phyloP scores from a whole-genome alignment of 352 stramenopile species.

The Phytophthora rubi region DNA sequence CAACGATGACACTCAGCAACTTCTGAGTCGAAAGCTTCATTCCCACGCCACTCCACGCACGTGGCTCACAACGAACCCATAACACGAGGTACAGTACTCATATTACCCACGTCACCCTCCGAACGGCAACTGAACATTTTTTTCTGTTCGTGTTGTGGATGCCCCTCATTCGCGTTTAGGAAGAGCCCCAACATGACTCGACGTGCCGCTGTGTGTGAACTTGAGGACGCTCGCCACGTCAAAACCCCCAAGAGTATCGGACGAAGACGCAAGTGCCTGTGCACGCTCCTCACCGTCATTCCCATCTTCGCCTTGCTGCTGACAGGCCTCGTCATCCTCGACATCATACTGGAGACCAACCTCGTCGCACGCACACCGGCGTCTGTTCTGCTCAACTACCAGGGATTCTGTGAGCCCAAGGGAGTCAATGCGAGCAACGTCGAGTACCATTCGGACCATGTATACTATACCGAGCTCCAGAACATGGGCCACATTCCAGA shows the following conservation, averaged over 20 bases:
- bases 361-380: constrained; percentile 3
- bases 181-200: neutral
- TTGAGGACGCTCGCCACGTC: neutral
- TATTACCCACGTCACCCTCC: neutral
- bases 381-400: constrained; percentile 7
- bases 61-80: no score
- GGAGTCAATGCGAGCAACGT: neutral
- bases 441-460: constrained; percentile 13
- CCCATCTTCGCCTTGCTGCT: constrained; percentile 6
- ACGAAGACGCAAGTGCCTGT: constrained; percentile 45
- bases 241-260: constrained; percentile 31
- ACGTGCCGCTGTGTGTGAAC: neutral
- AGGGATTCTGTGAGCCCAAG: constrained; percentile 6
- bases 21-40: no score
- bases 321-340: constrained; percentile 8
- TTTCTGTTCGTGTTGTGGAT: neutral
- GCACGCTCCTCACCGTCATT: neutral
- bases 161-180: neutral
- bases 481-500: neutral
- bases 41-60: no score
- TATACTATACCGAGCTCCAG: constrained; percentile 16
- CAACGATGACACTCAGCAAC: no score
- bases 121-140: neutral
- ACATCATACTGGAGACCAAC: constrained; percentile 15
- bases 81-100: no score